Base-by-base conservation (phyloP, 148 eudicot genomes). In the Fagopyrum tataricum region DNA sequence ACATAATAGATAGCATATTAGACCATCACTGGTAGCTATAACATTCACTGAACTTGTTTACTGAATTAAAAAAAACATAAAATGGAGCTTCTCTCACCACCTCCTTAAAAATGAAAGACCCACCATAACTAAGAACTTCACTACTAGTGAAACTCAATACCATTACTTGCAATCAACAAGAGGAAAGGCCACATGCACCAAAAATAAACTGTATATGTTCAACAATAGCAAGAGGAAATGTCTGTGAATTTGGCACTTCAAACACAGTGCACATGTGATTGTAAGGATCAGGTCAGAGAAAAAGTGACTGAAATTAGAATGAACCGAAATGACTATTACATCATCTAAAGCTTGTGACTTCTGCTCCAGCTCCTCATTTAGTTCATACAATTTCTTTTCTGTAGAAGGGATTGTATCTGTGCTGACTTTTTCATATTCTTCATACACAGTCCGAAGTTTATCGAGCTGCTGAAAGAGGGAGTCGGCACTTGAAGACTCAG, bases 261-360 rank as follows among this genome's bases (percentile, higher is more conserved):
- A 8, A 20, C 15, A 48, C 52, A 18, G 6, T 47, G 15, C 69
- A 64, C 10, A 64, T 6, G 69, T 13, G 43, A 15, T 64, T 8
- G n/a, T 56, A 37, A 71, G 23, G 39, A 56, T 12, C 39, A 70
- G 39, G 24, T 14, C 68, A 62, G 69, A 64, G 44, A 23, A 64
- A 64, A 10, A 23, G 21, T 11, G 9, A 46, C 71, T 42, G 40
- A 47, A 46, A 24, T 14, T 39, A 75, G 67, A 24, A 47, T 67
- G 47, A 1, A 73, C 31, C 48, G 76, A 61, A 24, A 72, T 40
- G 61, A 73, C 26, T 73, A 73, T 91, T 91, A 95, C 99, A 95
- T 95, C 99, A 90, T 95, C 96, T 49, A 83, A 89, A 76, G 89
- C 88, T 76, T 82, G 92, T 52, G 87, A 77, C 79, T 91, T 91